Percentiles rank a stretch among this genome's conserved stretches.
phyloP scores from a whole-genome alignment of 352 stramenopile genomes.

The Phytophthora cryptogea region DNA sequence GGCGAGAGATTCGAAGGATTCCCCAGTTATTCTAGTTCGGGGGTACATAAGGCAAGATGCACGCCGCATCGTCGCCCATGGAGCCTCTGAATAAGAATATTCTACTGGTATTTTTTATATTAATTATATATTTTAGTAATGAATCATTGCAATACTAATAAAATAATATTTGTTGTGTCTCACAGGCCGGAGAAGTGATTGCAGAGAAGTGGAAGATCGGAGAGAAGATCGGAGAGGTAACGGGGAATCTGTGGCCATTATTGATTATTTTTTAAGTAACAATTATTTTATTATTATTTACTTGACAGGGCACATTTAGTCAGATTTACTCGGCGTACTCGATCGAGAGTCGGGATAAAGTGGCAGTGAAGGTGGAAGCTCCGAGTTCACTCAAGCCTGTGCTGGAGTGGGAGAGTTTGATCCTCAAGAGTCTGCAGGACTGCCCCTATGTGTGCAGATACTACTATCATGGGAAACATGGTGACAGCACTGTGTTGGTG shows the following conservation, averaged over 20 bases:
- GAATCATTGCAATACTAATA: background rate
- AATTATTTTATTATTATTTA: conserved; percentile 7
- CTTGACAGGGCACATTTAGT: conserved; percentile 78
- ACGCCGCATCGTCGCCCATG: conserved; percentile 48
- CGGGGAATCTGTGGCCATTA: background rate
- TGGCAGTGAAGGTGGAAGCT: conserved; percentile 88
- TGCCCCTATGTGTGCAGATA: conserved; percentile 85
- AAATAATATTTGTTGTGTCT: conserved; percentile 3
- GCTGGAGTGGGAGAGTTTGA: conserved; percentile 88
- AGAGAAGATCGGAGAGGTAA: conserved; percentile 88
- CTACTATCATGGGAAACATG: conserved; percentile 86
- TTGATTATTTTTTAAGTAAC: conserved; percentile 3
- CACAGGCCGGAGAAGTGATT: conserved; percentile 80
- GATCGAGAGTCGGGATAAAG: conserved; percentile 70
- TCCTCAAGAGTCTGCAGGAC: conserved; percentile 86
- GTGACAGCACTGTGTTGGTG: conserved; percentile 85
- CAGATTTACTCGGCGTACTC: conserved; percentile 90
- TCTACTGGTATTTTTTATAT: conserved; percentile 52
- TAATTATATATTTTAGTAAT: conserved; percentile 1
- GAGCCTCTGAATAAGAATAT: conserved; percentile 87
- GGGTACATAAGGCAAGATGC: conserved; percentile 15
- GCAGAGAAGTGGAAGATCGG: conserved; percentile 84
- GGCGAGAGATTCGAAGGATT: background rate
- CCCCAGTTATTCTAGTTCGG: background rate
- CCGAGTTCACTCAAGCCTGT: conserved; percentile 87